These are phyloP conservation scores for Decorospora gaudefroyi DNA, from an alignment of 2,329 filamentous ascomycete species.

Conservation along the genomic window DNA sequence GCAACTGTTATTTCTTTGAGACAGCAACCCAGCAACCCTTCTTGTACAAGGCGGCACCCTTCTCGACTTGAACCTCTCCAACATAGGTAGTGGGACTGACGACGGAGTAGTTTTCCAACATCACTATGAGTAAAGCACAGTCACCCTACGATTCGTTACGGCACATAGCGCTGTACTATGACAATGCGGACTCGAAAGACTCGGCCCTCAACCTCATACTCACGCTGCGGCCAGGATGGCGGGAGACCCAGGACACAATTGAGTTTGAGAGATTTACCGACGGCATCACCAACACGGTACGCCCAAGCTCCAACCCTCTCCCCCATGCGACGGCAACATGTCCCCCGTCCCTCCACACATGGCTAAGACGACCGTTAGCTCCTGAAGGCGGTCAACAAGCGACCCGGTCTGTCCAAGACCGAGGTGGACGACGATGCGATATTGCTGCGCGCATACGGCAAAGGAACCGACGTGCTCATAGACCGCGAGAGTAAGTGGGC, in stretches of 20 bases:
- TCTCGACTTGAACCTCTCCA: too few species aligned
- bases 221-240: conserved; percentile 82
- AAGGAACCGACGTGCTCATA: conserved; percentile 92
- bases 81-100: conserved; percentile 6
- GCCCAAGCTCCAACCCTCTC: conserved; percentile 33
- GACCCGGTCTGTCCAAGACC: conserved; percentile 70
- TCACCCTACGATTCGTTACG: conserved; percentile 44
- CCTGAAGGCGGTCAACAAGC: conserved; percentile 74
- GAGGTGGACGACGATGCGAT: conserved; percentile 83
- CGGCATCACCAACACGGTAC: conserved; percentile 92
- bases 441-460: conserved; percentile 88
- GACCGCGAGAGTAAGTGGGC: conserved; percentile 78
- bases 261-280: conserved; percentile 93
- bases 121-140: conserved; percentile 34
- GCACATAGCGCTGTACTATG: conserved; percentile 77
- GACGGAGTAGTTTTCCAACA: conserved; percentile 8
- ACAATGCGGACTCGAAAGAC: conserved; percentile 72
- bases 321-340: background rate
- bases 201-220: conserved; percentile 81
- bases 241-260: conserved; percentile 70
- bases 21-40: too few species aligned
- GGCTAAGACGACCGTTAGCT: conserved; percentile 49
- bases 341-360: conserved; percentile 1
- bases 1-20: background rate
- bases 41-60: too few species aligned